Evolutionary conservation across 345 rosid genomes (phyloP).

Genomic region (Capsella bursapastoris): DNA sequence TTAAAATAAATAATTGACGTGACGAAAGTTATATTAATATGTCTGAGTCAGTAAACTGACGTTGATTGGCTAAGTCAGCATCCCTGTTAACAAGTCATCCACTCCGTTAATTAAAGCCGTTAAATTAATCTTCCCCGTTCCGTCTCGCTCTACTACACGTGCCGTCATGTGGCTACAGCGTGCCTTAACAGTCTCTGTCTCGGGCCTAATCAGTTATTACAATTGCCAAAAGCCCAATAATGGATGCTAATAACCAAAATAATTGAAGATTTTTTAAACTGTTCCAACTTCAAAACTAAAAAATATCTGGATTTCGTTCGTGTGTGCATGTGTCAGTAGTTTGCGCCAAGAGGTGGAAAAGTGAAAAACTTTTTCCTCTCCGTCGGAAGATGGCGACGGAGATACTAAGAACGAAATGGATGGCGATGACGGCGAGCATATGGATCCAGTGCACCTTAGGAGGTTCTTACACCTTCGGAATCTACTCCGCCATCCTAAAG

Average conservation of each 20-base stretch:
- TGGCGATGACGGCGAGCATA: conserved; percentile 67
- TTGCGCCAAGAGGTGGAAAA: conserved; percentile 29
- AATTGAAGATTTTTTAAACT: too few species aligned
- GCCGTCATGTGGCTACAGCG: conserved; percentile 21
- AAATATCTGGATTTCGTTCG: background rate
- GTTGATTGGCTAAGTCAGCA: conserved; percentile 5
- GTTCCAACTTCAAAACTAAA: background rate
- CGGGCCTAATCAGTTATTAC: background rate
- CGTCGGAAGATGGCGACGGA: conserved; percentile 27
- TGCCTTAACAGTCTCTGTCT: background rate
- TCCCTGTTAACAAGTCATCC: background rate
- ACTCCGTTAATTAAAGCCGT: conserved; percentile 17
- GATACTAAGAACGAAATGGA: conserved; percentile 54
- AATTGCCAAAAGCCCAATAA: background rate
- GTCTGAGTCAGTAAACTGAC: background rate
- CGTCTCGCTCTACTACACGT: conserved; percentile 30
- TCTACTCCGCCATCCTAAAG: conserved; percentile 69
- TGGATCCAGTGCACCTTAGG: conserved; percentile 78
- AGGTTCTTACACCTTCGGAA: conserved; percentile 69
- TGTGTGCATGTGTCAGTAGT: background rate
- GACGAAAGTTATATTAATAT: too few species aligned
- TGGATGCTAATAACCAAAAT: background rate
- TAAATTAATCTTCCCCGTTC: background rate
- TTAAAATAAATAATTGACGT: background rate
- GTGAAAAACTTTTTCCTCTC: background rate